Evolutionary conservation across 306 rosid genomes (phyloP).

Genomic region (Mimosa pudica): DNA sequence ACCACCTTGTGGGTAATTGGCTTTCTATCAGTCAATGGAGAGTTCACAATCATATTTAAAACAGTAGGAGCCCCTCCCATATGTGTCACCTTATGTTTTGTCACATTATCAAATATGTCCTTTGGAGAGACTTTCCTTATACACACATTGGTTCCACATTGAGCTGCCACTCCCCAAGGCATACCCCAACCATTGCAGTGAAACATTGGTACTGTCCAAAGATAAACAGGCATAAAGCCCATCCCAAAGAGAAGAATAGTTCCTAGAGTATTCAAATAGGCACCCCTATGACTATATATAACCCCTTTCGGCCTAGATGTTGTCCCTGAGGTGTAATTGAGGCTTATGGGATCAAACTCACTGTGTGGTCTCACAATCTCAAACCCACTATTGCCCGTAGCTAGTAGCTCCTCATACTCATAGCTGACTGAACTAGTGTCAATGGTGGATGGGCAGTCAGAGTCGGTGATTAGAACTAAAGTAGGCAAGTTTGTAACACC

Average conservation of each 20-base stretch:
- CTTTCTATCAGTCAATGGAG: slow-evolving; percentile 43
- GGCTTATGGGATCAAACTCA: slow-evolving; percentile 83
- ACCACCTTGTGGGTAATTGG: slow-evolving; percentile 64
- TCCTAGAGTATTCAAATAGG: slow-evolving; percentile 75
- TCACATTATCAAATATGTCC: slow-evolving; percentile 57
- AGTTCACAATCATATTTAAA: slow-evolving; percentile 79
- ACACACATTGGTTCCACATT: slow-evolving; percentile 71
- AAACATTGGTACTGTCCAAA: slow-evolving; percentile 88
- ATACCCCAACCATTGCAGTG: slow-evolving; percentile 95
- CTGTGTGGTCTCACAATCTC: slow-evolving; percentile 56
- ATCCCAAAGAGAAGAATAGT: slow-evolving; percentile 67
- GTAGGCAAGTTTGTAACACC: slow-evolving; percentile 43
- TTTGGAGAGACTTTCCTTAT: slow-evolving; percentile 65
- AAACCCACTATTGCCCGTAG: slow-evolving; percentile 47
- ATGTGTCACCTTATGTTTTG: slow-evolving; percentile 66
- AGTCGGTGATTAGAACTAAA: slow-evolving; percentile 59
- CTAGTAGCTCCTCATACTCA: slow-evolving; percentile 67
- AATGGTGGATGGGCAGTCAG: slow-evolving; percentile 35
- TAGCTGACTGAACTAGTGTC: slow-evolving; percentile 35
- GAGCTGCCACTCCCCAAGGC: slow-evolving; percentile 86
- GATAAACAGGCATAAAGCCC: slow-evolving; percentile 70
- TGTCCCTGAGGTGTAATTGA: slow-evolving; percentile 93
- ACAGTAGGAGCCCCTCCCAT: slow-evolving; percentile 88
- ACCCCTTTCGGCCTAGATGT: slow-evolving; percentile 94
- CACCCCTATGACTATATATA: slow-evolving; percentile 79